Base-by-base conservation (phyloP, 1,284 basidiomycete genomes). In the Coriolopsis trogii region DNA sequence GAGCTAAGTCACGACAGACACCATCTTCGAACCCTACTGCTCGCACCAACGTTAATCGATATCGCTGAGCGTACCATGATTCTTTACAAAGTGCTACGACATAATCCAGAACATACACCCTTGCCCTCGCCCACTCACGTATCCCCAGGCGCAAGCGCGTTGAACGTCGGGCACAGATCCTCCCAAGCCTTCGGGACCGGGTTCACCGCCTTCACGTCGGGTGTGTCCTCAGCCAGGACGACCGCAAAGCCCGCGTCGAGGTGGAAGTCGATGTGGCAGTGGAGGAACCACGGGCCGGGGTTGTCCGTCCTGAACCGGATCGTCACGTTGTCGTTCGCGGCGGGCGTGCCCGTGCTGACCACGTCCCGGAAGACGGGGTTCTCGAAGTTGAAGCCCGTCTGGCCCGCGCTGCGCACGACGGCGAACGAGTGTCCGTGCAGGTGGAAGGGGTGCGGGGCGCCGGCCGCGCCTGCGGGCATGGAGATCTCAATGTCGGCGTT, bases 401-500 rank as follows among this genome's bases (percentile, higher is more conserved):
- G 63, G 6, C 67, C 66, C 1, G 68, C 66, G 45, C 61, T 63
- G 20, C 66, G 67, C 6, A 71, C 63, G 28, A 71, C 69, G 46
- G 60, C 58, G 53, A 69, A 69, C 25, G 56, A 43, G 50, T 69
- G 65, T 53, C 73, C 73, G 53, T 74, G 73, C 41, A 74, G 51
- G 59, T 74, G 73, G 59, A 74, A 65, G n/a, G 73, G 73, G 46
- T 74, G 73, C 60, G 63, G 64, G 9, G 63, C 62, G 20, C 69
- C 68, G 15, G 56, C 56, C 12, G 53, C 58, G 9, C 60, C 59
- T 0, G 61, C 68, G 21, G 69, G 66, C 31, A 75, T 58, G 2
- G 64, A 61, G 23, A 74, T 34, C 49, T 75, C 71, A 23, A 75
- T 69, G 6, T 64, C 61, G 39, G 66, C 61, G 49, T 72, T 62